Conservation (phyloP, 768 basidiomycete genomes). For the Naganishia antarctica region DNA sequence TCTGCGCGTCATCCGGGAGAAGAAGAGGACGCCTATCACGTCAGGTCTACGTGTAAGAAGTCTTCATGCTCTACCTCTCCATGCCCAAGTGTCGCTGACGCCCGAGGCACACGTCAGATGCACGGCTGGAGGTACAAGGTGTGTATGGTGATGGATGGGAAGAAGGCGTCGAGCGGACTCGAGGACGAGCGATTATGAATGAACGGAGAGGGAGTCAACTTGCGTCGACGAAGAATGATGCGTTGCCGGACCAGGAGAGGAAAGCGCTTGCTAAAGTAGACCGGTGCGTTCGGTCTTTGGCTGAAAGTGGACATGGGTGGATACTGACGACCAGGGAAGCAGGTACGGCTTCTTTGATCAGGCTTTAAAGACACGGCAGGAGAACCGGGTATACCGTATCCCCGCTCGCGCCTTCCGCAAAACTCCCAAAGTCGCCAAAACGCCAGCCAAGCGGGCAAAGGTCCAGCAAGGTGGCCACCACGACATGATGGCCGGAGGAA, state of each 20-base stretch:
- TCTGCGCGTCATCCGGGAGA: constrained; percentile 45
- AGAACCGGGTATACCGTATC: constrained; percentile 68
- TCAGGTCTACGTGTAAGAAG: constrained; percentile 47
- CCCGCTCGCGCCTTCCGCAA: constrained; percentile 58
- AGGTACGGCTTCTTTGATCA: constrained; percentile 89
- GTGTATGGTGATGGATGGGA: constrained; percentile 92
- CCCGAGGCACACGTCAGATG: constrained; percentile 55
- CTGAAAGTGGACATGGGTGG: too few relatives aligned
- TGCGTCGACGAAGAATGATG: constrained; percentile 53
- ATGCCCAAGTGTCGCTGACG: constrained; percentile 1
- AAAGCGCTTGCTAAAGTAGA: constrained; percentile 72
- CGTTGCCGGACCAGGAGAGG: constrained; percentile 69
- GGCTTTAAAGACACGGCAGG: constrained; percentile 61
- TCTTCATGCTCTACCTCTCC: not conserved
- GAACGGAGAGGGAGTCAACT: constrained; percentile 48
- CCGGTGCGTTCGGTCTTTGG: constrained; percentile 73
- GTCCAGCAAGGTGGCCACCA: not conserved
- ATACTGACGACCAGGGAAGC: too few relatives aligned
- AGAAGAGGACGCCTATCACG: constrained; percentile 49
- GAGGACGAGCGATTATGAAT: constrained; percentile 53
- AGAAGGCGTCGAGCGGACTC: constrained; percentile 87
- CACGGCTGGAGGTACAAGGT: constrained; percentile 79
- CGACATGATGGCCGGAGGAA: constrained; percentile 9
- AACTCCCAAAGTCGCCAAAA: constrained; percentile 53
- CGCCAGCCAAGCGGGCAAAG: constrained; percentile 4